A percentile compares a stretch with the other conserved stretches of the same genome.
Evolutionary conservation across 2,329 filamentous ascomycete genomes (phyloP).

Genomic region (Teratosphaeriaceae sp.): DNA sequence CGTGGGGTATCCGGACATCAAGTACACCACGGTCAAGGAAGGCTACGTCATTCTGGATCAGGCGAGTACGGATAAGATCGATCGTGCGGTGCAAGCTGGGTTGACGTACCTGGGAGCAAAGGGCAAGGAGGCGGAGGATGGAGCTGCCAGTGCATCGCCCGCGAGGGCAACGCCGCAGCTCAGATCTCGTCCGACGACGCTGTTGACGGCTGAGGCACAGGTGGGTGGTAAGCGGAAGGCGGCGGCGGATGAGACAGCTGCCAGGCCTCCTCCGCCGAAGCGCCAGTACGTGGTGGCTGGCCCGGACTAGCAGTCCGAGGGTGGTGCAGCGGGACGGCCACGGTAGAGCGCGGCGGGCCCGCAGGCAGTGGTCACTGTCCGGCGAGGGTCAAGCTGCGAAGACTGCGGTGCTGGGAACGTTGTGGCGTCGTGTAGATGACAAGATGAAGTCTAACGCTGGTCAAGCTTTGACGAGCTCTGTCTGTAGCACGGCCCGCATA

Average conservation of each 20-base stretch:
- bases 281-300: neutral
- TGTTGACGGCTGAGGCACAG: neutral
- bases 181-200: neutral
- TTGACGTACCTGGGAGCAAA: neutral
- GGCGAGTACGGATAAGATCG: conserved; percentile 16
- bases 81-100: conserved; percentile 15
- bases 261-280: neutral
- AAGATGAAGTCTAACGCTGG: no score
- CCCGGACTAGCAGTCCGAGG: neutral
- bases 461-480: no score
- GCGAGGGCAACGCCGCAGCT: no score
- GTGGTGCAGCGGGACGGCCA: neutral
- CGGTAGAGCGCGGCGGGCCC: neutral
- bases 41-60: conserved; percentile 20
- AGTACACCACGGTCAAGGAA: conserved; percentile 14
- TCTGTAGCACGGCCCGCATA: no score
- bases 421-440: no score
- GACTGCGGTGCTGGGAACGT: neutral
- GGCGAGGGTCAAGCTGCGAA: no score
- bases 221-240: neutral
- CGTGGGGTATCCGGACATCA: conserved; percentile 13
- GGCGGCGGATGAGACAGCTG: neutral
- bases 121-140: conserved; percentile 7
- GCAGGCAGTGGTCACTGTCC: no score
- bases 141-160: no score